Percentiles rank a stretch among this genome's conserved stretches.
These are phyloP conservation scores for Cladosporium cucumerinum DNA, from an alignment of 2,329 filamentous ascomycete species.

Conservation along the genomic window DNA sequence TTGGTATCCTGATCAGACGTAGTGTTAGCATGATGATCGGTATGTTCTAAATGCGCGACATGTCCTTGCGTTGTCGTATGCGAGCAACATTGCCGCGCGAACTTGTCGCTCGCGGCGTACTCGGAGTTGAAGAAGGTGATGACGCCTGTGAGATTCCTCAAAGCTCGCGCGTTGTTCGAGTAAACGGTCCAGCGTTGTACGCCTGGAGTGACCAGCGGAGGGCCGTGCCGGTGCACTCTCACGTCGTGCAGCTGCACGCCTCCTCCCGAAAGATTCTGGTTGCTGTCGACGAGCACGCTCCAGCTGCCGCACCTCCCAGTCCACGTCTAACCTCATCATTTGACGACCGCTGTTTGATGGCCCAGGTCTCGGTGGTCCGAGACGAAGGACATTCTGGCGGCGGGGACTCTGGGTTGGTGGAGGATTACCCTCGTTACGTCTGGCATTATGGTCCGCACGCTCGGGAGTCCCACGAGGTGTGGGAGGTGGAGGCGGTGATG, in stretches of 20 bases:
- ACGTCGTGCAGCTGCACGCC: background rate
- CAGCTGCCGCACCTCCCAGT: background rate
- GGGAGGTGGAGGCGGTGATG: background rate
- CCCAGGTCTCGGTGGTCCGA: background rate
- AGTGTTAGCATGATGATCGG: conserved; percentile 14
- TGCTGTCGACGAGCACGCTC: background rate
- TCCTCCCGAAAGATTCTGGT: background rate
- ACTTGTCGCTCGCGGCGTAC: background rate
- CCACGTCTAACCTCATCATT: background rate
- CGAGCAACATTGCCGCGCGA: background rate
- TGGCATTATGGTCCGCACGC: background rate
- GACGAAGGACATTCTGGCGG: background rate
- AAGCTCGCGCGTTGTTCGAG: background rate
- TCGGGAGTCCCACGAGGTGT: background rate
- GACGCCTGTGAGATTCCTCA: background rate
- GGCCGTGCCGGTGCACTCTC: background rate
- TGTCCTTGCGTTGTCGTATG: conserved; percentile 5
- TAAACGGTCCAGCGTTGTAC: background rate
- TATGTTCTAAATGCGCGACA: background rate
- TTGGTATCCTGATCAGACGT: conserved; percentile 71
- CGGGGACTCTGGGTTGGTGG: background rate
- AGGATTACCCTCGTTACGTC: background rate
- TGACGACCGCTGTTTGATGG: background rate
- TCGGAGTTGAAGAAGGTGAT: background rate
- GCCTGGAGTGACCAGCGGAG: background rate